Percentiles rank a stretch among this genome's conserved stretches.
phyloP scores from a whole-genome alignment of 2,329 filamentous ascomycete species.

The Cladophialophora yegresii region DNA sequence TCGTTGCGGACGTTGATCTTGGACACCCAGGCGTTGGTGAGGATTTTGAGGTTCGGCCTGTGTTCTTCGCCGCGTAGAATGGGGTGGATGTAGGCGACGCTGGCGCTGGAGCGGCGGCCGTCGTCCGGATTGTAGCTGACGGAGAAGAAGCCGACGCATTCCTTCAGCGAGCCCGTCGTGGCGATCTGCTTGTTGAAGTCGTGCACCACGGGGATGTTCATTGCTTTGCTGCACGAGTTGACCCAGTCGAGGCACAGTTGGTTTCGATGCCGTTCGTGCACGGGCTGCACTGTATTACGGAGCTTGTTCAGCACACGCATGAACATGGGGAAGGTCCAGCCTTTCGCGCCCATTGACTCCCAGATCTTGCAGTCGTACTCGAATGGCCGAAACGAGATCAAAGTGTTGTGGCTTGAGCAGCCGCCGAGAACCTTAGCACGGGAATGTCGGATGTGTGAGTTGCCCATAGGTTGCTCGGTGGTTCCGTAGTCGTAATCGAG shows the following conservation, averaged over 20 bases:
- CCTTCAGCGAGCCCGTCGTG: constrained; percentile 68
- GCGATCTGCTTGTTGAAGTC: constrained; percentile 88
- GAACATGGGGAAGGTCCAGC: constrained; percentile 85
- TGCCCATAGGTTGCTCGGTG: constrained; percentile 82
- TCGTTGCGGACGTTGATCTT: constrained; percentile 69
- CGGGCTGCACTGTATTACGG: constrained; percentile 86
- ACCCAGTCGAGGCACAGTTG: constrained; percentile 92
- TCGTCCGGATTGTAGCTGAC: constrained; percentile 90
- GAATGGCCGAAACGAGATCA: constrained; percentile 90
- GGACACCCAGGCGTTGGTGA: constrained; percentile 86
- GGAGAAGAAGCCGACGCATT: constrained; percentile 86
- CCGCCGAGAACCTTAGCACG: constrained; percentile 89
- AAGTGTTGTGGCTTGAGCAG: constrained; percentile 90
- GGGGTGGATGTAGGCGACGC: constrained; percentile 89
- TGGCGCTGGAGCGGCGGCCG: constrained; percentile 79
- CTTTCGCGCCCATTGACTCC: constrained; percentile 77
- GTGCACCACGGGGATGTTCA: constrained; percentile 76
- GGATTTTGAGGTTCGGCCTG: constrained; percentile 77
- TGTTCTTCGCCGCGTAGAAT: constrained; percentile 81
- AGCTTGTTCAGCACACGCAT: constrained; percentile 79
- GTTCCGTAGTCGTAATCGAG: constrained; percentile 91
- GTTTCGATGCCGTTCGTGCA: constrained; percentile 81
- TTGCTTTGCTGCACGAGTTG: constrained; percentile 72
- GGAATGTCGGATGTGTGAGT: constrained; percentile 88
- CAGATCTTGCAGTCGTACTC: constrained; percentile 84